Conservation (phyloP, 169 alveolate genomes). For the Plasmodium relictum region DNA sequence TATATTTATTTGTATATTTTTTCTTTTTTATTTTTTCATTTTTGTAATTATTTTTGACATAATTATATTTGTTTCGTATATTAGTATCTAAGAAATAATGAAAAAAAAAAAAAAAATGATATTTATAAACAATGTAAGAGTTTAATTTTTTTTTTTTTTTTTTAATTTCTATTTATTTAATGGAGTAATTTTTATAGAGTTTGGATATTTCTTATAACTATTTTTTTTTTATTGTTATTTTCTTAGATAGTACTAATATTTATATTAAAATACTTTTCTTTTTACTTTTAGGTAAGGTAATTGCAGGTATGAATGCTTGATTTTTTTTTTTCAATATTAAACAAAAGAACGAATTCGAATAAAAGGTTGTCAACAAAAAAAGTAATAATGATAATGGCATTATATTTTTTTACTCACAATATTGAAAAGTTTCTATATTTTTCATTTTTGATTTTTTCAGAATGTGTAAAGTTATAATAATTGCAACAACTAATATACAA, state of each 20-base stretch:
- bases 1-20: constrained; percentile 17
- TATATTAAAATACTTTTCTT: constrained; percentile 6
- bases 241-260: too few species aligned
- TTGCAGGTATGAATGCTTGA: constrained; percentile 58
- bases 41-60: constrained; percentile 24
- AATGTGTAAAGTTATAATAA: too few species aligned
- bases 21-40: constrained; percentile 6
- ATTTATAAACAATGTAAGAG: neutral
- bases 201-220: neutral
- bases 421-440: constrained; percentile 12
- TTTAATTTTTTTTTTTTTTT: neutral
- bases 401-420: constrained; percentile 27
- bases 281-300: constrained; percentile 21
- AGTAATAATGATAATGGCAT: constrained; percentile 56
- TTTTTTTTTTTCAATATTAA: constrained; percentile 35
- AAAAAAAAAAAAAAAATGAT: neutral
- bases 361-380: constrained; percentile 9
- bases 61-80: constrained; percentile 7
- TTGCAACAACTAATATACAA: too few species aligned
- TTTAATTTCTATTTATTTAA: neutral
- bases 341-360: constrained; percentile 20
- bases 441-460: constrained; percentile 23
- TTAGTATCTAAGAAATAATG: constrained; percentile 25
- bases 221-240: too few species aligned
- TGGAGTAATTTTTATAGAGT: too few species aligned